A percentile compares a stretch with the other conserved stretches of the same genome.
Evolutionary conservation across 352 stramenopile species (phyloP).

Genomic region (Peronospora belbahrii): DNA sequence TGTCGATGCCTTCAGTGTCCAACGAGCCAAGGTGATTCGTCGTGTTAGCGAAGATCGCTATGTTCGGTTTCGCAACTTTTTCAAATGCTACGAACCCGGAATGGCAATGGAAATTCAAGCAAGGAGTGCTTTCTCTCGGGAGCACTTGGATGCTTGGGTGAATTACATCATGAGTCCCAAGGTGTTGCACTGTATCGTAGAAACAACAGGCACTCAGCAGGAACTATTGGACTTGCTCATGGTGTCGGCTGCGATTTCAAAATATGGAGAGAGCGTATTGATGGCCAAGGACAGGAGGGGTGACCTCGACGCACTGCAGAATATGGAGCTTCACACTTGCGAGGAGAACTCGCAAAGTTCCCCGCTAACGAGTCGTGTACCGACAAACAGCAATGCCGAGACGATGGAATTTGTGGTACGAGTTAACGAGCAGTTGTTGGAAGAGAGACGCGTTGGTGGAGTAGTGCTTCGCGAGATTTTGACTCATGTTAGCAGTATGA

Average conservation of each 20-base stretch:
- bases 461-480: slow-evolving; percentile 29
- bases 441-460: slow-evolving; percentile 23
- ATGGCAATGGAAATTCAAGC: slow-evolving; percentile 30
- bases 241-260: slow-evolving; percentile 30
- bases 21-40: slow-evolving; percentile 19
- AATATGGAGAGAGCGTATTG: slow-evolving; percentile 31
- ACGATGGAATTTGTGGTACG: slow-evolving; percentile 32
- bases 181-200: slow-evolving; percentile 15
- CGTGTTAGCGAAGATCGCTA: slow-evolving; percentile 23
- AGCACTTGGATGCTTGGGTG: slow-evolving; percentile 30
- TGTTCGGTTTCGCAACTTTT: slow-evolving; percentile 28
- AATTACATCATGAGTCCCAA: slow-evolving; percentile 32
- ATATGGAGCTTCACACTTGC: slow-evolving; percentile 28
- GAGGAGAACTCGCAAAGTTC: slow-evolving; percentile 15
- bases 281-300: slow-evolving; percentile 26
- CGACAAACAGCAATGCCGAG: slow-evolving; percentile 8
- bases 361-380: slow-evolving; percentile 6
- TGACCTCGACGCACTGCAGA: slow-evolving; percentile 23
- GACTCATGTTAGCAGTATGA: slow-evolving; percentile 19
- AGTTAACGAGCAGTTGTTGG: slow-evolving; percentile 27
- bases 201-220: slow-evolving; percentile 11
- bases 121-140: slow-evolving; percentile 11
- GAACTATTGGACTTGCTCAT: slow-evolving; percentile 31
- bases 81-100: slow-evolving; percentile 30
- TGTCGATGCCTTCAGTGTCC: slow-evolving; percentile 21